Base-by-base conservation (phyloP, 768 basidiomycete genomes). In the Boletellus ananiceps region DNA sequence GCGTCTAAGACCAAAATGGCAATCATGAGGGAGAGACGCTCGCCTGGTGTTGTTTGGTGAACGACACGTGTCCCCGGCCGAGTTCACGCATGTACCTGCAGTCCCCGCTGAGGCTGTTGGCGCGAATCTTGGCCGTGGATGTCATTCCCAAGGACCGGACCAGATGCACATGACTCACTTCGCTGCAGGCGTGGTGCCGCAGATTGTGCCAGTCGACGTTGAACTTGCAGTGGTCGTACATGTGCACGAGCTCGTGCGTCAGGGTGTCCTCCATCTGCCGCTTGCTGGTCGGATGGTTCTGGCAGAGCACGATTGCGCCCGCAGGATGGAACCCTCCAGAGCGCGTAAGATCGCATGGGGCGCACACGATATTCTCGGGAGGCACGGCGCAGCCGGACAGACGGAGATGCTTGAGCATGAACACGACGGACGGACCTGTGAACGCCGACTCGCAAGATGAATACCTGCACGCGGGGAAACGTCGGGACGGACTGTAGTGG, bases 21-120 rank as follows among this genome's bases (percentile, higher is more conserved):
- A 14, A 23, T 21, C 46, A 46, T 25, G 34, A n/a, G 46, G 50
- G 54, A 52, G 21, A 25, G 23, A 25, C 23, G 33, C 62, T 55
- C 23, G 91, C 94, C 79, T 95, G 92, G 69, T 97, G 94, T 61
- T 96, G 93, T 69, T 94, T 95, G 47, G 89, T 84, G 69, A 96
- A 92, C 4, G 80, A 71, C 51, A 84, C 74, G 62, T 86, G 79
- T 5, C 90, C 88, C 27, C 93, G 76, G 35, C 79, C 72, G 19
- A 95, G 64, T 68, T 98, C 94, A 52, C 93, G 80, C 31, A 79
- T 78, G 73, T 81, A 95, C 45, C 82, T 77, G 69, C 96, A 99
- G 68, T 98, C 95, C 8, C 95, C 94, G 55, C 90, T 90, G 43
- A 98, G 68, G 65, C 83, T 95, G 54, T 93, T 95, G 0, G 96